Evolutionary conservation across 805 yeast species (phyloP), one percentile per base, ranked within the genome.

Genomic region (Starmera amethionina): DNA sequence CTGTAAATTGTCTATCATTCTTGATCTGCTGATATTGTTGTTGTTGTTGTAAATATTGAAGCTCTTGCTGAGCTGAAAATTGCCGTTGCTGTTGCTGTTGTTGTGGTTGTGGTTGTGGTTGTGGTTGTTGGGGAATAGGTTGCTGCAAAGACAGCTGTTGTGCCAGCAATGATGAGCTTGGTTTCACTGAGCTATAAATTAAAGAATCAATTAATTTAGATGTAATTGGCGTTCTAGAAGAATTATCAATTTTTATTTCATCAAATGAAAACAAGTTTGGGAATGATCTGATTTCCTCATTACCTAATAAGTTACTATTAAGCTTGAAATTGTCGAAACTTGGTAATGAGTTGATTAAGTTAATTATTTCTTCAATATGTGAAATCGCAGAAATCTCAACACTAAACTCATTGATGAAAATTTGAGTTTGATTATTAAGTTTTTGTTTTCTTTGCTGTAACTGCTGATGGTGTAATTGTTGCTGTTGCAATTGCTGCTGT

Each of bases 261-360:
- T 53, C 57, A 55, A 69, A 75, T 15, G 76, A 64, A 52, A 77
- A 76, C 39, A 77, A 60, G 3, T 79, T 73, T 40, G 78, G 68
- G 18, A 43, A 48, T 8, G 42, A 34, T 8, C 46, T 43, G 35
- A 58, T 51, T 3, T 51, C 49, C n/a, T 48, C 53, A 13, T 56
- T 55, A 31, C 55, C 56, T 25, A 60, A 40, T 15, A 53, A 37
- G 35, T 48, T 49, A 5, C 58, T 60, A 38, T 64, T 62, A 45
- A 76, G 60, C 38, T 64, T 59, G 42, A 66, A 67, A 22, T 22
- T 22, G 38, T 54, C 60, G 34, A 57, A 58, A 37, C 55, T 64
- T 22, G 63, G 59, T 48, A 61, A 59, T 16, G 47, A 59, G 52
- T 52, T 63, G 46, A 77, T 60, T 25, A 61, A 55, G 22, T 65